These are phyloP conservation scores for Aschersonia sp. DNA, from an alignment of 2,329 filamentous ascomycete species.

Conservation along the genomic window DNA sequence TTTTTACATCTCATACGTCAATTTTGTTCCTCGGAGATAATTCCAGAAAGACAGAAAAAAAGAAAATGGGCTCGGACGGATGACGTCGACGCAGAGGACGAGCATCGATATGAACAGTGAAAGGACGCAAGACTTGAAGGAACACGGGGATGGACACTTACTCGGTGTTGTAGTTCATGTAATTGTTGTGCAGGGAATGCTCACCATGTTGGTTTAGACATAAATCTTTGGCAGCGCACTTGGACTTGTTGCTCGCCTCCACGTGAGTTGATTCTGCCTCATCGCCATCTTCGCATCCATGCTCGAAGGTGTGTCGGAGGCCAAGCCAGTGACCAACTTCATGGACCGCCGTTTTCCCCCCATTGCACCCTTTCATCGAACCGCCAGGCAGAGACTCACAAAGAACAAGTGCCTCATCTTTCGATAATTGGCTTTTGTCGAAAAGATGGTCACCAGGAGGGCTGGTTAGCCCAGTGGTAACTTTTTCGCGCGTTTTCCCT, in stretches of 20 bases:
- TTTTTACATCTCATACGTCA: not conserved
- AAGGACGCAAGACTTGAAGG: no score
- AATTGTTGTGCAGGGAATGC: not conserved
- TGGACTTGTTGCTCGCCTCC: not conserved
- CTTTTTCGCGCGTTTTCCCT: no score
- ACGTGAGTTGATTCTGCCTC: slow-evolving; percentile 9
- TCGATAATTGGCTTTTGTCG: no score
- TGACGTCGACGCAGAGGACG: not conserved
- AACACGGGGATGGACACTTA: not conserved
- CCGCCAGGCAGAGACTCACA: no score
- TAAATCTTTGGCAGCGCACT: not conserved
- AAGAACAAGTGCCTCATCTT: no score
- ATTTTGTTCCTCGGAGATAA: not conserved
- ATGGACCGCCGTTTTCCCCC: not conserved
- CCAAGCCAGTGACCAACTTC: slow-evolving; percentile 25
- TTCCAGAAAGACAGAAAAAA: not conserved
- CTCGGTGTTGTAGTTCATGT: not conserved
- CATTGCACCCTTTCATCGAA: no score
- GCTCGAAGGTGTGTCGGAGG: slow-evolving; percentile 22
- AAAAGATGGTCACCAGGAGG: no score
- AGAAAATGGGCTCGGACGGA: not conserved
- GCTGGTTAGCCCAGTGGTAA: no score
- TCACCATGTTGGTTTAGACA: not conserved
- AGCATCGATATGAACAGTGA: no score
- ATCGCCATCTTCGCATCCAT: slow-evolving; percentile 20